Base-by-base conservation (phyloP, 1,284 basidiomycete species). In the Polyporus tsugae region DNA sequence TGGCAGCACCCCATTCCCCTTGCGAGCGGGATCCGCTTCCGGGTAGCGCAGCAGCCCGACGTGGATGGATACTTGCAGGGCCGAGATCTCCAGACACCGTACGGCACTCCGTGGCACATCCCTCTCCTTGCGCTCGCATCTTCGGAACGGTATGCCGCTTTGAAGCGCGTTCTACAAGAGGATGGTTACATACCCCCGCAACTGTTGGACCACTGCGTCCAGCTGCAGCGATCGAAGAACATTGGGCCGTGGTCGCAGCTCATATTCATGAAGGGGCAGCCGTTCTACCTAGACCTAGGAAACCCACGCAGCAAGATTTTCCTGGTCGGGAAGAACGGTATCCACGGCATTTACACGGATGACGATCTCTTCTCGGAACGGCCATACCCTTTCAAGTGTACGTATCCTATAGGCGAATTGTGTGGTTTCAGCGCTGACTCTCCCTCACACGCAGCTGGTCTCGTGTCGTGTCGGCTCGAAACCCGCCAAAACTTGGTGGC, bases 1-100 rank as follows among this genome's bases (percentile, higher is more conserved):
- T 35, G 33, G 49, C 22, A 22, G 15, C 55, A 62, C 29, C 53
- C 53, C n/a, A 19, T 60, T 5, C 69, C 60, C n/a, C 39, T 62
- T n/a, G 66, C 65, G 15, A 64, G 66, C 62, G 39, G 42, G 11
- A 35, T 70, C 13, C 68, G 70, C 36, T 72, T 72, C 64, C 70
- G 66, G 33, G 15, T 72, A 22, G 64, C 63, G 15, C 63, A 62
- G 22, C 42, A 36, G 33, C 11, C 25, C 6, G 63, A 64, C 33
- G 57, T 66, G 7, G 5, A 29, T 1, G 13, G 55, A n/a, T 67
- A 64, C 46, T 42, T 60, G 3, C 6, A 25, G 2, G 71, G 66
- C 22, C 29, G n/a, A 13, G 69, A 72, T 65, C 66, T 72, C 13
- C 19, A 46, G 58, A 62, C 58, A 25, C 59, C 62, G 36, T 42